These are phyloP conservation scores for Candolleomyces efflorescens DNA, from an alignment of 768 basidiomycete genomes.

Conservation along the genomic window DNA sequence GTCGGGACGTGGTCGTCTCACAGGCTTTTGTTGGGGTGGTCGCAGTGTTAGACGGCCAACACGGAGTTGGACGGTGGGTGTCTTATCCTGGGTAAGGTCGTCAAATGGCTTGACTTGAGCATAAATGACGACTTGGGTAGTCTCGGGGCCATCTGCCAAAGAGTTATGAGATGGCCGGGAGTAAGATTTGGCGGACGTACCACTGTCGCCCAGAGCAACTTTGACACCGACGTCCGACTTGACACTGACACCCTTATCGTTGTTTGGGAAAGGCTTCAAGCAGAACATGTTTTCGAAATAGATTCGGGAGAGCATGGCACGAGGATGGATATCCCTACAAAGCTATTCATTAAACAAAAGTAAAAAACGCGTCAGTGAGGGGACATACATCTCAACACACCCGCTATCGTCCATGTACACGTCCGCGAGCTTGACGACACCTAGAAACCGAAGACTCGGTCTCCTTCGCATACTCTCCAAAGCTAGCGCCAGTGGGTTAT, in stretches of 20 bases:
- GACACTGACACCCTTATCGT: slow-evolving; percentile 10
- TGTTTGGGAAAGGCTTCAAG: slow-evolving; percentile 33
- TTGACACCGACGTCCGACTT: slow-evolving; percentile 56
- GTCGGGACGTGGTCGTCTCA: slow-evolving; percentile 50
- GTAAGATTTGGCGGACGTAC: slow-evolving; percentile 32
- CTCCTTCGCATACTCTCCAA: slow-evolving; percentile 79
- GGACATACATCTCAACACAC: slow-evolving; percentile 35
- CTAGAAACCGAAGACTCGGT: slow-evolving; percentile 57
- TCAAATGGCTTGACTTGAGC: slow-evolving; percentile 23
- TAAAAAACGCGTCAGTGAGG: neutral
- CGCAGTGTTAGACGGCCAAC: slow-evolving; percentile 56
- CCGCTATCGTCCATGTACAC: slow-evolving; percentile 59
- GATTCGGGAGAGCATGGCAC: slow-evolving; percentile 52
- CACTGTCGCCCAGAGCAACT: slow-evolving; percentile 65
- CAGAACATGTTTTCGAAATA: slow-evolving; percentile 75
- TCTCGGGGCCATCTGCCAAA: slow-evolving; percentile 57
- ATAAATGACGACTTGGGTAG: slow-evolving; percentile 60
- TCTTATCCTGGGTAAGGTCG: slow-evolving; percentile 22
- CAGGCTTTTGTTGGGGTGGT: slow-evolving; percentile 30
- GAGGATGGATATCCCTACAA: slow-evolving; percentile 65
- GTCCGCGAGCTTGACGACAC: slow-evolving; percentile 46
- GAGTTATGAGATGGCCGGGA: neutral
- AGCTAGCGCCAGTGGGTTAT: slow-evolving; percentile 67
- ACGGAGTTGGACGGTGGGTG: slow-evolving; percentile 34
- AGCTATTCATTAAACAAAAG: neutral